Evolutionary conservation across 805 yeast species (phyloP).

Genomic region (Komagataella ulmi): DNA sequence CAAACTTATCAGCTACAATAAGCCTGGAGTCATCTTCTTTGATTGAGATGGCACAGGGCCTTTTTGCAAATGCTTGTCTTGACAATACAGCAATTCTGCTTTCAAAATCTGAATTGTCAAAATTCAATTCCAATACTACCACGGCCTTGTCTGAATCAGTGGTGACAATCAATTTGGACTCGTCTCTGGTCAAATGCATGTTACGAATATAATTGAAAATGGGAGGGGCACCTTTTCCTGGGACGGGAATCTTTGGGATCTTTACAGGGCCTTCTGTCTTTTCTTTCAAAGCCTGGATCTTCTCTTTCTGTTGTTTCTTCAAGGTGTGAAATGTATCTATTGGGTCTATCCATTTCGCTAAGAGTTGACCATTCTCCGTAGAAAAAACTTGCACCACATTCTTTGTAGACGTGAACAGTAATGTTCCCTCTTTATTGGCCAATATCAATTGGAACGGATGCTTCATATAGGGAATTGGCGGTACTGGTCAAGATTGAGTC

Average conservation of each 20-base stretch:
- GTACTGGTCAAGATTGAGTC: conserved; percentile 2
- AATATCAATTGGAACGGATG: conserved; percentile 59
- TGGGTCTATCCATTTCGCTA: conserved; percentile 56
- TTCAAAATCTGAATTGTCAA: conserved; percentile 6
- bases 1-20: conserved; percentile 86
- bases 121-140: conserved; percentile 37
- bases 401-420: conserved; percentile 43
- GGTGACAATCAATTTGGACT: conserved; percentile 45
- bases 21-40: conserved; percentile 36
- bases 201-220: conserved; percentile 57
- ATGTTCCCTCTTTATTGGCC: conserved; percentile 27
- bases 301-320: conserved; percentile 31
- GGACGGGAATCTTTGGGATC: conserved; percentile 40
- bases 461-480: conserved; percentile 26
- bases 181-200: conserved; percentile 38
- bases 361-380: conserved; percentile 20
- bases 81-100: conserved; percentile 39
- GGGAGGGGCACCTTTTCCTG: conserved; percentile 61
- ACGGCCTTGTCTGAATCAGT: conserved; percentile 80
- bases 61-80: conserved; percentile 74
- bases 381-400: conserved; percentile 44
- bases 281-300: conserved; percentile 7
- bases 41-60: conserved; percentile 76
- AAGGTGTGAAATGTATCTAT: conserved; percentile 31
- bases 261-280: conserved; percentile 19